Evolutionary conservation across 805 yeast species (phyloP).

Genomic region (Suhomyces tanzawaensis): DNA sequence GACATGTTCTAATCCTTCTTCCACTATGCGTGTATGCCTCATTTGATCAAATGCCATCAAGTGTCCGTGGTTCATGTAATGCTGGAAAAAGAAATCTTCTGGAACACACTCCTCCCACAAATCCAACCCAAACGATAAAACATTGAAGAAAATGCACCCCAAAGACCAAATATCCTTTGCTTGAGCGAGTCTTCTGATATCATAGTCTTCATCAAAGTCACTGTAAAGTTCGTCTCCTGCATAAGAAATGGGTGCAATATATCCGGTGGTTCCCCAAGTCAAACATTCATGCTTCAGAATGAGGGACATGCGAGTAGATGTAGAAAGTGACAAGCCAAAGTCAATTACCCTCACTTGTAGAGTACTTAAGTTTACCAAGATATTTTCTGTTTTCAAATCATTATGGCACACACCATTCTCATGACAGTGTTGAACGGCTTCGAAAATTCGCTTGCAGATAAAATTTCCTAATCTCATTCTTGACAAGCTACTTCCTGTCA

Average conservation of each 20-base stretch:
- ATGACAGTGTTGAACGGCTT: slow-evolving; percentile 7
- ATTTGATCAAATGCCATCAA: neutral
- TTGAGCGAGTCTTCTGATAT: slow-evolving; percentile 1
- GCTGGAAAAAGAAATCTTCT: neutral
- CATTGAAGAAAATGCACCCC: slow-evolving; percentile 5
- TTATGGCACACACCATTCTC: slow-evolving; percentile 6
- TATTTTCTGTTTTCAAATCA: slow-evolving; percentile 9
- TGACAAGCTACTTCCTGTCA: neutral
- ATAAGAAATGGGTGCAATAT: slow-evolving; percentile 3
- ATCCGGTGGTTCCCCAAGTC: slow-evolving; percentile 7
- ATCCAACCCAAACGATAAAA: slow-evolving; percentile 3
- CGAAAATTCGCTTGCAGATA: slow-evolving; percentile 1
- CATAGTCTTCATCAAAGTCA: neutral
- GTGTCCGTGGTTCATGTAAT: neutral
- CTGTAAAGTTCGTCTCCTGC: neutral
- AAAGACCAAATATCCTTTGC: slow-evolving; percentile 8
- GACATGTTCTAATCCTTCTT: neutral
- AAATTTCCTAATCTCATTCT: neutral
- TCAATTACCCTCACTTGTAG: slow-evolving; percentile 5
- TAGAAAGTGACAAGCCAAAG: slow-evolving; percentile 6
- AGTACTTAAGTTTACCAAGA: slow-evolving; percentile 4
- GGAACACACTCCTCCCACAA: slow-evolving; percentile 3
- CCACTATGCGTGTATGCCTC: neutral
- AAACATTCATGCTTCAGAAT: neutral
- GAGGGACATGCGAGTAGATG: neutral